Base-by-base conservation (phyloP, 176 grass and related monocot genomes). In the Zizania latifolia region DNA sequence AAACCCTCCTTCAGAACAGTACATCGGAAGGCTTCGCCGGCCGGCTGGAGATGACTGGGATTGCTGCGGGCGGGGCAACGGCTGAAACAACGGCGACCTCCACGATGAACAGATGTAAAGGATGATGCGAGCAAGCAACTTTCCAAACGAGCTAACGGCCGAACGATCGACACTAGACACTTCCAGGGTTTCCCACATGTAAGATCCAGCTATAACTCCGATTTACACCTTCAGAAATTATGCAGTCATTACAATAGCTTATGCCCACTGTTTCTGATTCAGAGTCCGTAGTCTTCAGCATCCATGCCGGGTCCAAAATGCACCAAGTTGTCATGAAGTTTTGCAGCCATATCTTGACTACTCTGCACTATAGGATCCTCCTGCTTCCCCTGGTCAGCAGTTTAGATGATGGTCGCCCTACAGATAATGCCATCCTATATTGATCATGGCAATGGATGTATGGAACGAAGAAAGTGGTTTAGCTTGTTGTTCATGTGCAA, bases 41-140 rank as follows among this genome's bases (percentile, higher is more conserved):
- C 26, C 73, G 33, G 13, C 5, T 56, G 38, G 39, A 58, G 14
- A 50, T 33, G 60, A 87, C 65, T 33, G 85, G 79, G 14, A 92
- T 58, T 27, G 90, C 82, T 51, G 72, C 37, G 1, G 78, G 89
- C 1, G 72, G 56, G 26, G 35, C 45, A 3, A 69, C 13, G 24
- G 74, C 61, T 9, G 76, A 58, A 23, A 82, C 31, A 60, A 65
- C 62, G 32, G 56, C 73, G n/a, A 71, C 46, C 51, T 54, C 32
- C 43, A 17, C 29, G 45, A 19, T 53, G 17, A 31, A 35, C 68
- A 71, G 22, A 71, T n/a, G 19, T 45, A 34, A 45, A 53, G 6
- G 10, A 65, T 10, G 10, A 21, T n/a, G 10, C n/a, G 19, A 22
- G 34, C 2, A 37, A 37, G n/a, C 9, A 23, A 71, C 29, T 53